Evolutionary conservation across 129 eudicot genomes (phyloP), one percentile per base, ranked within the genome.

Genomic region (Saussurea involucrata): DNA sequence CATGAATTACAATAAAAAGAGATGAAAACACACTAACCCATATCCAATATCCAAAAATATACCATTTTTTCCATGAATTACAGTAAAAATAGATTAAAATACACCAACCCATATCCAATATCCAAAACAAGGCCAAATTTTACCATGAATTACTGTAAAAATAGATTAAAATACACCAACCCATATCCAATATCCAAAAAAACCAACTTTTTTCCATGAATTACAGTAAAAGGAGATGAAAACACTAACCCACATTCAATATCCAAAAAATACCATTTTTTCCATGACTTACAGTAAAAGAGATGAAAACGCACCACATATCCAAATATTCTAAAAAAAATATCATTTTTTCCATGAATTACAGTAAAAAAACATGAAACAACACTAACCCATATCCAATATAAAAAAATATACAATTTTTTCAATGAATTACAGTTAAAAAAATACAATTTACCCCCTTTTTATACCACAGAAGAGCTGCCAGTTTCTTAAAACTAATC

Each of bases 401-500:
- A n/a, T n/a, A n/a, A n/a, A 63, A 28, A 46, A 36, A 21, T 24
- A 74, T 57, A 13, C 63, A 66, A 74, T 13, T 21, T 21, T n/a
- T n/a, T n/a, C n/a, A n/a, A n/a, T n/a, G n/a, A n/a, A n/a, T n/a
- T n/a, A n/a, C n/a, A n/a, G n/a, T n/a, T n/a, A 63, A 28, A 46
- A 36, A 21, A 24, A 74, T 57, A 13, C 63, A 66, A 74, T 13
- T 21, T 21, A 21, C 65, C 25, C 6, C n/a, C 11, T 29, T 25
- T 74, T 69, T 71, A 58, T 81, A 61, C 69, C 29, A 34, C 29
- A 33, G 40, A 46, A 21, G 75, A 76, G 17, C 12, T 69, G 76
- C 24, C 81, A 75, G 72, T 53, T 84, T 22, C 65, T 79, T 67
- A 76, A 65, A 71, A 63, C 81, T 40, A 20, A 69, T 68, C 24